Percentiles rank a stretch among this genome's conserved stretches.
phyloP scores from a whole-genome alignment of 805 yeast genomes.

The Ogataea thermomethanolica region DNA sequence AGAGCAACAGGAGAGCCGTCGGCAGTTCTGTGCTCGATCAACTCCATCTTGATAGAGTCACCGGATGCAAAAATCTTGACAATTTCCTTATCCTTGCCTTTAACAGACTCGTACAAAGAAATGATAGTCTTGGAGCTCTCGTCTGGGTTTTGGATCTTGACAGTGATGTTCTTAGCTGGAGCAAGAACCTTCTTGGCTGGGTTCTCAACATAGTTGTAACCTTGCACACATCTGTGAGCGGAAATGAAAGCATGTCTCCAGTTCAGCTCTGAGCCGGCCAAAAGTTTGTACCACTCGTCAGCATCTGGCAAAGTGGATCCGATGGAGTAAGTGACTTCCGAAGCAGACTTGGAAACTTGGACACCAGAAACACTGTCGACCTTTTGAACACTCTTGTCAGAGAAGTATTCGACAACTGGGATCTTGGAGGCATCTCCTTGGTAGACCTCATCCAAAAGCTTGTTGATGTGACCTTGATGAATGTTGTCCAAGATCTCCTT shows the following conservation, averaged over 20 bases:
- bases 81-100: constrained; percentile 65
- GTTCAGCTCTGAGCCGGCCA: constrained; percentile 73
- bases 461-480: constrained; percentile 84
- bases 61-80: constrained; percentile 56
- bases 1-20: constrained; percentile 72
- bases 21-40: constrained; percentile 86
- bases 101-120: constrained; percentile 64
- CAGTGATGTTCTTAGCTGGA: constrained; percentile 60
- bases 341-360: constrained; percentile 29
- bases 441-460: constrained; percentile 66
- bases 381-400: constrained; percentile 52
- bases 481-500: constrained; percentile 83
- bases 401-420: constrained; percentile 88
- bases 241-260: constrained; percentile 94
- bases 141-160: constrained; percentile 54
- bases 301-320: constrained; percentile 33
- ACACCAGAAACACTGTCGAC: constrained; percentile 39
- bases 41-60: constrained; percentile 58
- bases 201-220: constrained; percentile 70
- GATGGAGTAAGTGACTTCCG: constrained; percentile 37
- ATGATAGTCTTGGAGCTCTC: constrained; percentile 55
- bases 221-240: constrained; percentile 80
- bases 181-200: constrained; percentile 77
- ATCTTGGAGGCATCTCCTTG: constrained; percentile 64
- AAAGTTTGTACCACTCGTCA: constrained; percentile 67